phyloP scores from a whole-genome alignment of 2,329 filamentous ascomycete genomes.

The Aquanectria penicillioides region DNA sequence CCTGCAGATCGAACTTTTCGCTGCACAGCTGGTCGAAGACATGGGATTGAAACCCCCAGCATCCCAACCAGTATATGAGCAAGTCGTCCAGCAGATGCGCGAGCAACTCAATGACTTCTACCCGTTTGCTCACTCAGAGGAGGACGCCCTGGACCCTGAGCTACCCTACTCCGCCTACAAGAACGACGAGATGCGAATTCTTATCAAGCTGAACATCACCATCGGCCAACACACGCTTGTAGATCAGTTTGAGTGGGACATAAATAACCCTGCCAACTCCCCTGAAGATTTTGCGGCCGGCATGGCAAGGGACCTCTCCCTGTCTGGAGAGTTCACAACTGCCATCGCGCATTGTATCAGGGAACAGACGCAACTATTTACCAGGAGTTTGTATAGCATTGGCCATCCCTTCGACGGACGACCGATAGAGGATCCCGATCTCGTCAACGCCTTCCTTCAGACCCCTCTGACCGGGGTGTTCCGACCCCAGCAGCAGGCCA shows the following conservation, averaged over 20 bases:
- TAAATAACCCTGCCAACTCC: constrained; percentile 93
- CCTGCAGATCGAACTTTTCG: constrained; percentile 82
- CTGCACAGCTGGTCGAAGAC: constrained; percentile 90
- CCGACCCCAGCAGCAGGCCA: constrained; percentile 89
- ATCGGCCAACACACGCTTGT: constrained; percentile 94
- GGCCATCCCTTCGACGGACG: constrained; percentile 96
- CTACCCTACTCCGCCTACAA: constrained; percentile 94
- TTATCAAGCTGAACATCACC: constrained; percentile 96
- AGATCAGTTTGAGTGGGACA: constrained; percentile 99
- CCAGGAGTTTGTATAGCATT: constrained; percentile 89
- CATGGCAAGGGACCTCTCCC: constrained; percentile 89
- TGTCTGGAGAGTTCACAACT: constrained; percentile 95
- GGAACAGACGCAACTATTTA: constrained; percentile 95
- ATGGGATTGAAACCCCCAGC: constrained; percentile 81
- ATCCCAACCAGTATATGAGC: constrained; percentile 69
- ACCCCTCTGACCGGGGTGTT: constrained; percentile 86
- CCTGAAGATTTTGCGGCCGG: constrained; percentile 92
- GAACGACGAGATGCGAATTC: constrained; percentile 97
- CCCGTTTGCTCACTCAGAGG: constrained; percentile 88
- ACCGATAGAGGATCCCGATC: constrained; percentile 90
- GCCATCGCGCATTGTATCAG: constrained; percentile 98
- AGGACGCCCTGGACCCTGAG: constrained; percentile 89
- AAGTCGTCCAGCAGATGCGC: constrained; percentile 75
- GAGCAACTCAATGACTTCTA: constrained; percentile 95
- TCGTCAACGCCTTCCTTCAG: constrained; percentile 85